Evolutionary conservation across 108 stramenopile genomes (phyloP), one percentile per base, ranked within the genome.

Genomic region (Pelagomonas calceolata): DNA sequence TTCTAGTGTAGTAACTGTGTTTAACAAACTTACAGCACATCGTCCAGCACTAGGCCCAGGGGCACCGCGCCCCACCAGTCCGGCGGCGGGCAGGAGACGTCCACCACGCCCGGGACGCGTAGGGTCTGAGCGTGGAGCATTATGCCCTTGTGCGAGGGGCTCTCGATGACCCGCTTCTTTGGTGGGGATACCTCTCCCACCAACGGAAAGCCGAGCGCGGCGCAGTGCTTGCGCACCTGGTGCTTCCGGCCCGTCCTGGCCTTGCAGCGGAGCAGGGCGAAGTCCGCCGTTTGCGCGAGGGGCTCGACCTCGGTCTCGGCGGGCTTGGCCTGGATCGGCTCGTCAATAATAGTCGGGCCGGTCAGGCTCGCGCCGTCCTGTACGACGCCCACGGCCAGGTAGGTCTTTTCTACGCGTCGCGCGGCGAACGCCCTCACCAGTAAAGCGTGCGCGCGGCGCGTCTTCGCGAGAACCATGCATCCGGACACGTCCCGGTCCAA

Each of bases 401-500:
- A 91, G 64, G 70, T 72, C 71, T 89, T 91, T 39, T 81, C 67
- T 4, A 75, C 81, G 66, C 74, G 60, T 15, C 88, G 81, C 33
- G 81, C 65, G 69, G 85, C 87, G 78, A 89, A 91, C 63, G 79
- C 80, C 3, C 87, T 67, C n/a, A 88, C 72, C 60, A 89, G 74
- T 64, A 43, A 68, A n/a, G 87, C 79, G 67, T 89, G 88, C 44
- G 77, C 74, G 17, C 76, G 80, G 70, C 89, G 78, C 33, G 83
- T 85, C 71, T 91, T 91, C 16, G 90, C 87, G 45, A 89, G 63
- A 18, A 88, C 51, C 64, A 91, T 63, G 65, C 78, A 80, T 32
- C 90, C 90, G 0, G 86, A 87, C 3, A 88, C 85, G 35, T 87
- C 90, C 39, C 90, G 79, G 79, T 91, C 90, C 16, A 91, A 68